Base-by-base conservation (phyloP, 345 rosid genomes). In the Brassica juncea region DNA sequence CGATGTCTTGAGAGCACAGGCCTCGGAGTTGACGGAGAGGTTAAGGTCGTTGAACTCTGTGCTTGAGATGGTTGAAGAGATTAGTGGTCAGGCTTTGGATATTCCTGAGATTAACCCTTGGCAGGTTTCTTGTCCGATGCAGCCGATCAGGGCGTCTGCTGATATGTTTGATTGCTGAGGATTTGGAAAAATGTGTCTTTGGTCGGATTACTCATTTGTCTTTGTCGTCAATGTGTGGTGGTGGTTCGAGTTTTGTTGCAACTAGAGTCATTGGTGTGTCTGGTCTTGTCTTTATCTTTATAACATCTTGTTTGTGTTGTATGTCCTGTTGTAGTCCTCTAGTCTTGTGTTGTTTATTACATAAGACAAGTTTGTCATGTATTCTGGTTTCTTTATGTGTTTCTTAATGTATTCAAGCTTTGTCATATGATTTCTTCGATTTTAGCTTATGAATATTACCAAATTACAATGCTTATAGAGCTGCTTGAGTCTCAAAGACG, bases 21-120 rank as follows among this genome's bases (percentile, higher is more conserved):
- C 86, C 4, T 54, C 78, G 83, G 98, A 90, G 81, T 72, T 94
- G 81, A 90, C 95, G 0, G 92, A 90, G 1, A 77, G 94, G 71
- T 81, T 92, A 4, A 80, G 87, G 68, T 88, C 92, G 0, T 74
- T 86, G 35, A 88, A 86, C 73, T 86, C 92, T 12, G 86, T 88
- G 35, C 87, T 90, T 77, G 87, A 86, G 82, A 80, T 86, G 57
- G 86, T 83, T 73, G 92, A 82, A 70, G 92, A 88, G 12, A 86
- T 86, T 30, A 82, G 88, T 23, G 99, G 93, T 9, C 78, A 84
- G 2, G 57, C 58, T 0, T 60, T 94, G 79, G 97, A 90, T 37
- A 90, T 89, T 25, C 97, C 94, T 0, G 94, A 94, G 84, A 85
- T 94, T 27, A 79, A 85, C 11, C 94, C 95, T 0, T 90, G 92